Evolutionary conservation across 73 alveolate genomes (phyloP), one percentile per base, ranked within the genome.

Genomic region (Paramecium sonneborni): DNA sequence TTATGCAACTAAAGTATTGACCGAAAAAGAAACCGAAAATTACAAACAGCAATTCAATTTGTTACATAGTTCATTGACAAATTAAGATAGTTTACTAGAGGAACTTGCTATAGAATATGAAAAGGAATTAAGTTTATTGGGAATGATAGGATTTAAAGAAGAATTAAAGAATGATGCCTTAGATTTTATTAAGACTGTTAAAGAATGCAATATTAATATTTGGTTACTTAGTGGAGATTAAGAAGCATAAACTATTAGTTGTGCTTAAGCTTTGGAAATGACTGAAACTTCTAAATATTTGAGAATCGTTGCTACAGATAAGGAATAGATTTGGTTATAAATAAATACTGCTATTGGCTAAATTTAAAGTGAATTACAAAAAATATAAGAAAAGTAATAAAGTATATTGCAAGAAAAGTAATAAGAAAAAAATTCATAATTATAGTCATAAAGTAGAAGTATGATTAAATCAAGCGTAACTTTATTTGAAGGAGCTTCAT

Each of bases 121-220:
- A 20, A 76, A 68, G 18, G 41, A 76, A 14, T 58, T 88, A 18
- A 57, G 44, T 30, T 69, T 69, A 69, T 57, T 88, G 18, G 94
- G 94, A 21, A 88, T 82, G 57, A 38, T 88, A 20, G 94, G 94
- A 26, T 88, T 88, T 23, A 88, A 69, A 70, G 94, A 88, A 28
- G 79, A 88, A 48, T 48, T 88, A 26, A 72, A 88, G 44, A 41
- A 39, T 69, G 87, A 88, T 69, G 85, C 94, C 0, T 38, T 38
- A 21, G 72, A 88, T 18, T 69, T 88, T 8, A 44, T 88, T 18
- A 20, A 76, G 35, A 69, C 87, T 15, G 84, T 52, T 1, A 30
- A 88, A 68, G 26, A 41, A 23, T 56, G 91, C 24, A 88, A 88
- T 48, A 88, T 88, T 1, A 88, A 88, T 32, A 70, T 85, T 43